Conservation (phyloP, 352 stramenopile species). For the Globisporangium sylvaticum region DNA sequence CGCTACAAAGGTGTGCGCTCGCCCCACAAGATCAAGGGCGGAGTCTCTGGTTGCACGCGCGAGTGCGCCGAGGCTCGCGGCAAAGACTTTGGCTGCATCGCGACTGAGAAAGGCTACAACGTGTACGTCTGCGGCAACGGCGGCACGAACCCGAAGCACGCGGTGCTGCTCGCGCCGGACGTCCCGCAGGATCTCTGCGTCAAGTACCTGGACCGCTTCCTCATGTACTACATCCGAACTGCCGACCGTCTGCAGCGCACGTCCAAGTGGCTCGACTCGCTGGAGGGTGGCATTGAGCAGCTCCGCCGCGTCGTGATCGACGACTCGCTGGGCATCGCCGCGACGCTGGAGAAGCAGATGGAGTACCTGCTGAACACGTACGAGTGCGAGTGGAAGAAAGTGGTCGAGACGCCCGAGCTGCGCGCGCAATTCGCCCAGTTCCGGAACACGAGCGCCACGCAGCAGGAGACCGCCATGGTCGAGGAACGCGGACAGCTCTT, state of each 20-base stretch:
- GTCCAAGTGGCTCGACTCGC: slow-evolving; percentile 85
- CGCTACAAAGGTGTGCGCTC: slow-evolving; percentile 91
- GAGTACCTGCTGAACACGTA: slow-evolving; percentile 89
- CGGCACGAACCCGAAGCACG: slow-evolving; percentile 84
- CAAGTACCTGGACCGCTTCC: slow-evolving; percentile 87
- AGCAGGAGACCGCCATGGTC: slow-evolving; percentile 50
- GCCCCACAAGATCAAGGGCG: slow-evolving; percentile 92
- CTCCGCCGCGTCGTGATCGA: slow-evolving; percentile 75
- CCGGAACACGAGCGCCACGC: slow-evolving; percentile 82
- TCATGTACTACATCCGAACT: slow-evolving; percentile 93
- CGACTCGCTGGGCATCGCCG: slow-evolving; percentile 86
- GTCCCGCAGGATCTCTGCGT: slow-evolving; percentile 53
- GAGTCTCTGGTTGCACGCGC: slow-evolving; percentile 86
- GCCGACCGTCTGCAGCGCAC: slow-evolving; percentile 67
- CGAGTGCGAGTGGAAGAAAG: slow-evolving; percentile 92
- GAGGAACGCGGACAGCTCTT: slow-evolving; percentile 88
- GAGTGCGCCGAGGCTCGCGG: slow-evolving; percentile 90
- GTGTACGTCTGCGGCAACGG: slow-evolving; percentile 89
- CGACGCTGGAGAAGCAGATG: slow-evolving; percentile 81
- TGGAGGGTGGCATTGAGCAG: slow-evolving; percentile 64
- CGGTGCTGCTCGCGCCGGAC: slow-evolving; percentile 44
- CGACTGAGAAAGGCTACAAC: slow-evolving; percentile 91
- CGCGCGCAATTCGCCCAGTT: slow-evolving; percentile 89
- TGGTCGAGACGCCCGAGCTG: slow-evolving; percentile 80
- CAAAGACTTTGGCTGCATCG: slow-evolving; percentile 93